Evolutionary conservation across 495 filamentous ascomycete genomes (phyloP).

Genomic region (Penicillium antarcticum): DNA sequence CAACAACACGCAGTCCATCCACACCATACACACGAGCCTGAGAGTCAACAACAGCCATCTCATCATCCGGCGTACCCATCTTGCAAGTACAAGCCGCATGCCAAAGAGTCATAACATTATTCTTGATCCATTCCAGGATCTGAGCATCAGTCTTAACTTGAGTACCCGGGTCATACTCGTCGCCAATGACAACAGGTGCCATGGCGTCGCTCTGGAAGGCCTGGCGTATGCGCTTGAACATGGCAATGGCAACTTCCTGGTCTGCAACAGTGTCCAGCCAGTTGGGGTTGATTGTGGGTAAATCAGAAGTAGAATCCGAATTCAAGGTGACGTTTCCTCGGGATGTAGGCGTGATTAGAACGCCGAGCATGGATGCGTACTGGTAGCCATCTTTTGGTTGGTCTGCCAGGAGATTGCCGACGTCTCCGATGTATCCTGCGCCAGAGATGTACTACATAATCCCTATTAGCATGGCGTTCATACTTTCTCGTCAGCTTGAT

Average conservation of each 20-base stretch:
- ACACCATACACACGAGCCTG: slow-evolving; percentile 51
- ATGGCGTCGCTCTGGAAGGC: slow-evolving; percentile 40
- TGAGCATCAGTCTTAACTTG: slow-evolving; percentile 46
- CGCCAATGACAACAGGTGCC: slow-evolving; percentile 37
- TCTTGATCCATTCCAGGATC: slow-evolving; percentile 43
- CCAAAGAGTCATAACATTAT: slow-evolving; percentile 39
- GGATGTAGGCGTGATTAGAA: slow-evolving; percentile 46
- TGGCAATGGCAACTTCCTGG: slow-evolving; percentile 50
- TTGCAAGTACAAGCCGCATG: slow-evolving; percentile 53
- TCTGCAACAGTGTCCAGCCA: slow-evolving; percentile 50
- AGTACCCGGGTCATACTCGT: slow-evolving; percentile 47
- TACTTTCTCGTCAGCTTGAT: not conserved
- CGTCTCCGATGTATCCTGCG: slow-evolving; percentile 35
- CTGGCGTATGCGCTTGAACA: slow-evolving; percentile 50
- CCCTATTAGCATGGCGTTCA: slow-evolving; percentile 7
- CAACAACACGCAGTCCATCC: slow-evolving; percentile 51
- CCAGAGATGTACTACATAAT: slow-evolving; percentile 32
- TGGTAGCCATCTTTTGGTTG: slow-evolving; percentile 42
- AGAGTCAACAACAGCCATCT: slow-evolving; percentile 55
- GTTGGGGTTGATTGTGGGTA: slow-evolving; percentile 52
- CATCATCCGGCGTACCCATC: slow-evolving; percentile 50
- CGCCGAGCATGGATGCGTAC: slow-evolving; percentile 41
- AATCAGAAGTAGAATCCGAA: slow-evolving; percentile 35
- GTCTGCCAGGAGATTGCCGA: slow-evolving; percentile 33
- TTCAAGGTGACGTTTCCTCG: slow-evolving; percentile 55